These are phyloP conservation scores for Corylus americana DNA, from an alignment of 306 rosid genomes.

Conservation along the genomic window DNA sequence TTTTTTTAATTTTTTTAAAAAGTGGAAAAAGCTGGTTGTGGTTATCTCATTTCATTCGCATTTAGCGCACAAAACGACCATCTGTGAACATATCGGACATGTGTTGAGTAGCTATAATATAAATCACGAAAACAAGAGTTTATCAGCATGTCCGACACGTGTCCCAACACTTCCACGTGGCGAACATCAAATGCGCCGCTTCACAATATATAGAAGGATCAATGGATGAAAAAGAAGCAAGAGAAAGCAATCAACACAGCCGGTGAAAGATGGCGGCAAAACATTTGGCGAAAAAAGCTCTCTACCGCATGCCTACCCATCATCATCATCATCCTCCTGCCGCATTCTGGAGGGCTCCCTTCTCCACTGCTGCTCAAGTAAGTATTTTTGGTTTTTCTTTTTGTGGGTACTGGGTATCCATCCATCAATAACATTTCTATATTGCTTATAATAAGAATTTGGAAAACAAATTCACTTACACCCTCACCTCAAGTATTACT, in stretches of 20 bases:
- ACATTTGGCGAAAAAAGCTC: conserved; percentile 31
- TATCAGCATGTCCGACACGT: conserved; percentile 8
- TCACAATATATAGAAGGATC: too few relatives aligned
- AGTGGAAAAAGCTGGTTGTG: too few relatives aligned
- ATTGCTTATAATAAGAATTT: too few relatives aligned
- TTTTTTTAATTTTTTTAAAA: too few relatives aligned
- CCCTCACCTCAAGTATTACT: too few relatives aligned
- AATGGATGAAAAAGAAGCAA: background rate
- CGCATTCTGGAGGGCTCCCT: conserved; percentile 10
- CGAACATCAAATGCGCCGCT: conserved; percentile 10
- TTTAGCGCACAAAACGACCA: background rate
- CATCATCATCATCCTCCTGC: too few relatives aligned
- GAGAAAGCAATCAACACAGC: background rate
- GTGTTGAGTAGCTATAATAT: conserved; percentile 10
- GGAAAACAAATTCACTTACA: too few relatives aligned
- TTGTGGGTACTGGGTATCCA: too few relatives aligned
- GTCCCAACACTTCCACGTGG: conserved; percentile 25
- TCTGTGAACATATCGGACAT: background rate
- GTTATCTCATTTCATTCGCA: too few relatives aligned
- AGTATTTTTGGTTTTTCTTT: background rate
- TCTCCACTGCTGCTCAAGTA: background rate
- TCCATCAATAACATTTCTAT: too few relatives aligned
- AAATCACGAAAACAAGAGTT: conserved; percentile 20
- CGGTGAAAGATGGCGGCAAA: background rate
- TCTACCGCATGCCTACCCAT: background rate